These are phyloP conservation scores for Populus hybrid DNA, from an alignment of 441 rosid genomes.

Conservation along the genomic window DNA sequence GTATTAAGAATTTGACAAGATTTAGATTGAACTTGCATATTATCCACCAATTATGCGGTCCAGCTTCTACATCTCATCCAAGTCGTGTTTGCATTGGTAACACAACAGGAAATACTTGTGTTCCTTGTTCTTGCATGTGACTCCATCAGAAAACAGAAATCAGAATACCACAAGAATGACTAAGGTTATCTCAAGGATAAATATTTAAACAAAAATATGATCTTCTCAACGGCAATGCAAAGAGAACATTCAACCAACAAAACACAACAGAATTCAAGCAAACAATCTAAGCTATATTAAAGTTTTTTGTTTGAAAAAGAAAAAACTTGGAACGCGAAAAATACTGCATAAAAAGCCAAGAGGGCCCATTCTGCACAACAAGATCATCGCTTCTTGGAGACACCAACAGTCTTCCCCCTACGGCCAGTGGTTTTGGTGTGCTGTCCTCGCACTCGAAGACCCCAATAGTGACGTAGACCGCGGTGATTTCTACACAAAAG, in stretches of 20 bases:
- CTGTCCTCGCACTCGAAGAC: slow-evolving; percentile 88
- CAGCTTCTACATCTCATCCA: background rate
- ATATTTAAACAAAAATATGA: background rate
- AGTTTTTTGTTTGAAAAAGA: background rate
- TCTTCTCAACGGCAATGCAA: background rate
- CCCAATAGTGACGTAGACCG: slow-evolving; percentile 94
- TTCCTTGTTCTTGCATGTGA: background rate
- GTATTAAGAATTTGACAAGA: background rate
- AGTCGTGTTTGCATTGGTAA: background rate
- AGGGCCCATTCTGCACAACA: background rate
- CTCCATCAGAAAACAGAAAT: background rate
- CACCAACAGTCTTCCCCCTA: slow-evolving; percentile 91
- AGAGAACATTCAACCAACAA: background rate
- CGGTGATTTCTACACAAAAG: slow-evolving; percentile 62
- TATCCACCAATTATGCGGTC: background rate
- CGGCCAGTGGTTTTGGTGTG: slow-evolving; percentile 94
- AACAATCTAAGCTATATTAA: background rate
- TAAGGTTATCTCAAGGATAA: background rate
- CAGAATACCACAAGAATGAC: background rate
- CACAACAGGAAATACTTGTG: background rate
- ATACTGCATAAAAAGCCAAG: background rate
- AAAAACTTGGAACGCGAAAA: background rate
- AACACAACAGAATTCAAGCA: background rate
- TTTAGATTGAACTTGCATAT: background rate
- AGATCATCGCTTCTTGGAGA: slow-evolving; percentile 81